Conservation (phyloP, 2,329 filamentous ascomycete species). For the Neofusicoccum cordaticola region DNA sequence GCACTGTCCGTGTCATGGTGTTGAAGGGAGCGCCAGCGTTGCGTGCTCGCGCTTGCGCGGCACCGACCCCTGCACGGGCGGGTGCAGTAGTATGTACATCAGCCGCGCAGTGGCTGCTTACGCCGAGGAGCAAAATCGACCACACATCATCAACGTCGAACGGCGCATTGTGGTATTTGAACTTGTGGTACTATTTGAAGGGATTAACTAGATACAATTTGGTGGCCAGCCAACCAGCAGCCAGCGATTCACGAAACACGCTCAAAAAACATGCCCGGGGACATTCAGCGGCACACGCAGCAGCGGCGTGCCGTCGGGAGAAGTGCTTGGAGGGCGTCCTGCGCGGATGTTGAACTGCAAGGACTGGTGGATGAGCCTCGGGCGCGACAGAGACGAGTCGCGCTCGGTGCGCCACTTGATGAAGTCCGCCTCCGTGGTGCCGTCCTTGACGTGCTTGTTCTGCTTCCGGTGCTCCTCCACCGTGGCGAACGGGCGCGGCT, state of each 20-base stretch:
- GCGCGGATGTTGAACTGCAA: conserved; percentile 36
- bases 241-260: too few species aligned
- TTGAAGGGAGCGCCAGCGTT: too few species aligned
- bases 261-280: neutral
- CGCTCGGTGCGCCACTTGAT: conserved; percentile 28
- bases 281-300: neutral
- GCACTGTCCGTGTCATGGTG: too few species aligned
- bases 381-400: conserved; percentile 27
- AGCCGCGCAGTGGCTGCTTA: too few species aligned
- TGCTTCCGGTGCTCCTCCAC: conserved; percentile 26
- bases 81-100: too few species aligned
- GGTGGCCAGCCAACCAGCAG: too few species aligned
- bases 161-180: too few species aligned
- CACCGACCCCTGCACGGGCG: too few species aligned
- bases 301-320: conserved; percentile 14
- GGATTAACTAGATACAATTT: neutral
- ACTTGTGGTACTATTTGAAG: neutral
- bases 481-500: conserved; percentile 26
- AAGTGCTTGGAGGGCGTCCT: conserved; percentile 21
- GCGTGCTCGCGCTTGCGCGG: too few species aligned
- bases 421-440: conserved; percentile 29
- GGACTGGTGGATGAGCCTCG: conserved; percentile 31
- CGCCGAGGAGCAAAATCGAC: too few species aligned
- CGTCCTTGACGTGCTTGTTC: conserved; percentile 33
- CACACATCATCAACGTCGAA: too few species aligned